A percentile compares a stretch with the other conserved stretches of the same genome.
These are phyloP conservation scores for Debaryomycetaceae sp. DNA, from an alignment of 1,139 yeast genomes.

Conservation along the genomic window DNA sequence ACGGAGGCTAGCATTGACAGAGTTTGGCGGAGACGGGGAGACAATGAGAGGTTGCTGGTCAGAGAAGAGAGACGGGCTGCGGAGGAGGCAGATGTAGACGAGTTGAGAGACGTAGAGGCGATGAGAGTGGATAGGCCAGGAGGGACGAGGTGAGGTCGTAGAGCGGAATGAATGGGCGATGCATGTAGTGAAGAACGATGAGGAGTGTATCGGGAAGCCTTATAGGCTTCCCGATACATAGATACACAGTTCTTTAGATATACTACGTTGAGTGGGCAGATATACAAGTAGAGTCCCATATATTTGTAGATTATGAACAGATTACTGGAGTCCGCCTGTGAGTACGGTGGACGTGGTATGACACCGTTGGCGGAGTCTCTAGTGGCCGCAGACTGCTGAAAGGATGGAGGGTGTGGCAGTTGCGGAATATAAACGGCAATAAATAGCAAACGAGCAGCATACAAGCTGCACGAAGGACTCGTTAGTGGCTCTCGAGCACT, in stretches of 20 bases:
- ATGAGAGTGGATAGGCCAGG: no score
- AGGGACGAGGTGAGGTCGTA: no score
- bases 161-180: no score
- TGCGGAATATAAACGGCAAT: neutral
- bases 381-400: no score
- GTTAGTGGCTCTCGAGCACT: neutral
- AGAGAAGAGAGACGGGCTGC: neutral
- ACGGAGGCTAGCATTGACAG: neutral
- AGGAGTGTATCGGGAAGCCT: neutral
- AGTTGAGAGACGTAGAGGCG: neutral
- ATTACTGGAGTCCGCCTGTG: neutral
- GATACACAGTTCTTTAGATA: neutral
- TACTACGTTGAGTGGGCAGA: neutral
- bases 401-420: no score
- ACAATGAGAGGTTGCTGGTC: neutral
- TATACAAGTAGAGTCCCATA: neutral
- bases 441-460: neutral
- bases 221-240: neutral
- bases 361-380: neutral
- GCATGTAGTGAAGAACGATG: no score
- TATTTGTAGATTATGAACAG: neutral
- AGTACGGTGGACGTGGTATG: neutral
- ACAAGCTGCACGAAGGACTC: neutral
- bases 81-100: neutral
- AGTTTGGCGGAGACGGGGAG: neutral